Conservation (phyloP, 2,329 filamentous ascomycete genomes). For the Cordyceps fumosorosea region DNA sequence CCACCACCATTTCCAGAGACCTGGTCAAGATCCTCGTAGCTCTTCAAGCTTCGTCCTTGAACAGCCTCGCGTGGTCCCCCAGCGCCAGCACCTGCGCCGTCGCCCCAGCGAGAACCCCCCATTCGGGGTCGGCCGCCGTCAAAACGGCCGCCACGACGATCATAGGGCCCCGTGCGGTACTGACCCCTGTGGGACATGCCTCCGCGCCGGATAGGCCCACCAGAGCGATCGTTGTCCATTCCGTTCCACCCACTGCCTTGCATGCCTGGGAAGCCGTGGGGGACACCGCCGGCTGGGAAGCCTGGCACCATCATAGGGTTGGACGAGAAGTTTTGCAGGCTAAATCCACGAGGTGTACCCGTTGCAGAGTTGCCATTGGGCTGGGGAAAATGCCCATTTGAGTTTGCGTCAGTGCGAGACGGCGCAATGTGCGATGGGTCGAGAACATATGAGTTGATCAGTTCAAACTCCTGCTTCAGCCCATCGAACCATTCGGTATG, state of each 20-base stretch:
- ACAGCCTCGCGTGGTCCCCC: slow-evolving; percentile 87
- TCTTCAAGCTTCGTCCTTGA: slow-evolving; percentile 87
- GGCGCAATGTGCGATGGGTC: slow-evolving; percentile 94
- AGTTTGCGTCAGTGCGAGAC: slow-evolving; percentile 87
- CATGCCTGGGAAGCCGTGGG: slow-evolving; percentile 48
- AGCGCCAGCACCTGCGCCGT: slow-evolving; percentile 67
- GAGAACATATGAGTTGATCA: slow-evolving; percentile 90
- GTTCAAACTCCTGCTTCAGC: slow-evolving; percentile 77
- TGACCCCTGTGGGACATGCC: slow-evolving; percentile 46
- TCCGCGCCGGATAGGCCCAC: slow-evolving; percentile 64
- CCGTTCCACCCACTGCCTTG: slow-evolving; percentile 45
- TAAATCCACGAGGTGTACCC: slow-evolving; percentile 89
- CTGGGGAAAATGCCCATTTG: slow-evolving; percentile 89
- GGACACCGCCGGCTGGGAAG: slow-evolving; percentile 48
- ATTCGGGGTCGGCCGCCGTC: slow-evolving; percentile 45
- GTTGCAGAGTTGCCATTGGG: slow-evolving; percentile 66
- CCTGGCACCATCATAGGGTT: slow-evolving; percentile 54
- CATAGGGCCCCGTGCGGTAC: slow-evolving; percentile 66
- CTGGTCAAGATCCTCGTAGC: slow-evolving; percentile 95
- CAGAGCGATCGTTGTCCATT: slow-evolving; percentile 49
- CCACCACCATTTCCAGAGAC: slow-evolving; percentile 66
- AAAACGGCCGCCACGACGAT: slow-evolving; percentile 55
- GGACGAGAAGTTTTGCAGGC: slow-evolving; percentile 65
- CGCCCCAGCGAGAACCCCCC: slow-evolving; percentile 59
- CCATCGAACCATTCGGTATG: slow-evolving; percentile 81